A percentile compares a stretch with the other conserved stretches of the same genome.
phyloP scores from a whole-genome alignment of 176 grass and related monocot species.

The Aechmea fasciata region DNA sequence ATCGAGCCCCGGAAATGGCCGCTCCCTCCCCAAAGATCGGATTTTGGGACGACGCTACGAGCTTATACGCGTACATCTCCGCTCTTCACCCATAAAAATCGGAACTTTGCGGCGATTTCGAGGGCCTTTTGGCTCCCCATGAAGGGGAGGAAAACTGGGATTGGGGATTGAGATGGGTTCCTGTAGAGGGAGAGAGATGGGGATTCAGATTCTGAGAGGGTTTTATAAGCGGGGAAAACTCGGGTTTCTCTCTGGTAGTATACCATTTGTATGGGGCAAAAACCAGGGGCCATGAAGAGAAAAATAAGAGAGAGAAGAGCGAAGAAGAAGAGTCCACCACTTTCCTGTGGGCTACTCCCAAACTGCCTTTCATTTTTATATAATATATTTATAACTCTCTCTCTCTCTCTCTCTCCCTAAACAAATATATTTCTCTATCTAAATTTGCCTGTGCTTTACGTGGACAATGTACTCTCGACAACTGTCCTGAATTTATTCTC shows the following conservation, averaged over 20 bases:
- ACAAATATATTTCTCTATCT: too few relatives aligned
- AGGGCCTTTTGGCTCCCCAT: background rate
- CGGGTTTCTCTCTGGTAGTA: background rate
- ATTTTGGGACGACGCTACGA: background rate
- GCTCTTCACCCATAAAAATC: background rate
- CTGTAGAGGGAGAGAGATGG: background rate
- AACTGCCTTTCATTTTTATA: constrained; percentile 3
- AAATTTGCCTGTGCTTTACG: too few relatives aligned
- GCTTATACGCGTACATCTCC: too few relatives aligned
- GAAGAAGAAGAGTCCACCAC: too few relatives aligned
- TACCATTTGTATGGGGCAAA: constrained; percentile 3
- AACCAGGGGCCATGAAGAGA: constrained; percentile 14
- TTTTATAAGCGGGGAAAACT: background rate
- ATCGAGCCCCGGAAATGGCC: too few relatives aligned
- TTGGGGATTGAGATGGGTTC: background rate
- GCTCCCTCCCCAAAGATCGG: constrained; percentile 3
- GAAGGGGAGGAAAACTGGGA: background rate
- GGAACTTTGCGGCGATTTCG: too few relatives aligned
- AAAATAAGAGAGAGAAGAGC: background rate
- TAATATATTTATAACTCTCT: background rate
- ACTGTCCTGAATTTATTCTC: too few relatives aligned
- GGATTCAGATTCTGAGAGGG: background rate
- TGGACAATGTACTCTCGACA: too few relatives aligned
- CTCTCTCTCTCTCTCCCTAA: too few relatives aligned
- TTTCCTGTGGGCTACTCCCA: constrained; percentile 23